phyloP scores from a whole-genome alignment of 805 yeast species.

The Starmerella riodocensis region DNA sequence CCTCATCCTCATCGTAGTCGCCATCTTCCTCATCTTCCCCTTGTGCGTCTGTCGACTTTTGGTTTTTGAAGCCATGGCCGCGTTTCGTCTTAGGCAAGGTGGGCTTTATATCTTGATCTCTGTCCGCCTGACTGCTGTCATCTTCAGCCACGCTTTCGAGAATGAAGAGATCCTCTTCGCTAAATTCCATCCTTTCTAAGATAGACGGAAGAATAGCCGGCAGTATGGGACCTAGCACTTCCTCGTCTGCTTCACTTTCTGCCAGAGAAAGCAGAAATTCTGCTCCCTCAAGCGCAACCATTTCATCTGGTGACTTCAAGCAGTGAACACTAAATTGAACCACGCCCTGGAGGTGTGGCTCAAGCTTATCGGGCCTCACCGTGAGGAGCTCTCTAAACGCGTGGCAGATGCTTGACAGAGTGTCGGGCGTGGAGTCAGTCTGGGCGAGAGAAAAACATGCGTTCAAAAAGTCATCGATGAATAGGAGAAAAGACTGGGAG shows the following conservation, averaged over 20 bases:
- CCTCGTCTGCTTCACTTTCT: constrained; percentile 45
- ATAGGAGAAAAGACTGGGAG: constrained; percentile 49
- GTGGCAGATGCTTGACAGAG: constrained; percentile 62
- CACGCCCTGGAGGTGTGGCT: constrained; percentile 76
- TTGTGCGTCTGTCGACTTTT: constrained; percentile 5
- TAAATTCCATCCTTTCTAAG: constrained; percentile 71
- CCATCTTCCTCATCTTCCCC: constrained; percentile 38
- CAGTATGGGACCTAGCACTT: constrained; percentile 43
- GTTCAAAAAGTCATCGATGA: constrained; percentile 51
- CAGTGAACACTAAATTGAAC: constrained; percentile 72
- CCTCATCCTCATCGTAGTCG: constrained; percentile 62
- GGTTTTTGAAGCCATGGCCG: constrained; percentile 27
- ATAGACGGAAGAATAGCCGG: constrained; percentile 60
- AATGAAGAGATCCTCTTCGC: constrained; percentile 62
- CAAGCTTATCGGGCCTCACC: constrained; percentile 63
- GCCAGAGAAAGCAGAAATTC: constrained; percentile 74
- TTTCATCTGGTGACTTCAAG: constrained; percentile 51
- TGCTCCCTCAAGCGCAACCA: constrained; percentile 81
- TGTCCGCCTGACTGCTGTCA: constrained; percentile 65
- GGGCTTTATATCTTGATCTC: constrained; percentile 79
- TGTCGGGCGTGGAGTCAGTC: constrained; percentile 41
- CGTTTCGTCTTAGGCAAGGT: constrained; percentile 55
- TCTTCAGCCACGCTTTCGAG: constrained; percentile 59
- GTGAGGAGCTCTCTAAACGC: constrained; percentile 63
- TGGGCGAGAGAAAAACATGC: constrained; percentile 57